These are phyloP conservation scores for Coemansia sp. DNA, from an alignment of 192 early-diverging fungal species.

Conservation along the genomic window DNA sequence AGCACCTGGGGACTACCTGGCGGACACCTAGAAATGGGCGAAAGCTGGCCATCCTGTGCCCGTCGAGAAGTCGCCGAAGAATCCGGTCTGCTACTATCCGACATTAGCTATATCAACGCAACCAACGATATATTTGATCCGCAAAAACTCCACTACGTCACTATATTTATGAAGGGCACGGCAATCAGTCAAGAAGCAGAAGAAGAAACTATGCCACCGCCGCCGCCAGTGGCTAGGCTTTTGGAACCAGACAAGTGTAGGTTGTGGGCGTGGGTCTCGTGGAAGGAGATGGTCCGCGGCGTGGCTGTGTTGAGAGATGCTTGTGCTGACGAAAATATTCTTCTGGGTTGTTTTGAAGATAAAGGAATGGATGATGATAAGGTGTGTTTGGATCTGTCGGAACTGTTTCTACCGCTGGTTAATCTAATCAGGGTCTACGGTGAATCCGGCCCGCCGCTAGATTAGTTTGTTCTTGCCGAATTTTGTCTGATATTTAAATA, in stretches of 20 bases:
- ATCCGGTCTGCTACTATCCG: neutral
- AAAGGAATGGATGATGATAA: neutral
- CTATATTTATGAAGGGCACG: slow-evolving; percentile 1
- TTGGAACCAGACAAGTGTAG: slow-evolving; percentile 26
- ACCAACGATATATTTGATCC: slow-evolving; percentile 15
- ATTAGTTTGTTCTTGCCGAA: neutral
- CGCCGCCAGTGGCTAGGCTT: slow-evolving; percentile 3
- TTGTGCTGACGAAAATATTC: neutral
- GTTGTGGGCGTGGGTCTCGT: slow-evolving; percentile 18
- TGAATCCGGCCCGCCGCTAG: neutral
- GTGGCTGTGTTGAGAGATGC: slow-evolving; percentile 14
- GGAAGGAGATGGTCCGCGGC: slow-evolving; percentile 7
- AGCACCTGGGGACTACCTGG: slow-evolving; percentile 20
- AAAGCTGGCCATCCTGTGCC: slow-evolving; percentile 12
- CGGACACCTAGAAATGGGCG: slow-evolving; percentile 24
- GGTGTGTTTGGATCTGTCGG: neutral
- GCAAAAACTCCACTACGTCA: slow-evolving; percentile 9
- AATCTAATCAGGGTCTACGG: slow-evolving; percentile 1
- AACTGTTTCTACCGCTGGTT: slow-evolving; percentile 14
- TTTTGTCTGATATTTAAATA: too few relatives aligned
- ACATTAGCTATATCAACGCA: neutral
- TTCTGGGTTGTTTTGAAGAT: neutral
- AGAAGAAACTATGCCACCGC: neutral
- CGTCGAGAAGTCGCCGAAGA: slow-evolving; percentile 19
- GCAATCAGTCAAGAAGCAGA: neutral